A percentile compares a stretch with the other conserved stretches of the same genome.
Conservation (phyloP, 2,329 filamentous ascomycete genomes). For the Trichophaea hybrida region DNA sequence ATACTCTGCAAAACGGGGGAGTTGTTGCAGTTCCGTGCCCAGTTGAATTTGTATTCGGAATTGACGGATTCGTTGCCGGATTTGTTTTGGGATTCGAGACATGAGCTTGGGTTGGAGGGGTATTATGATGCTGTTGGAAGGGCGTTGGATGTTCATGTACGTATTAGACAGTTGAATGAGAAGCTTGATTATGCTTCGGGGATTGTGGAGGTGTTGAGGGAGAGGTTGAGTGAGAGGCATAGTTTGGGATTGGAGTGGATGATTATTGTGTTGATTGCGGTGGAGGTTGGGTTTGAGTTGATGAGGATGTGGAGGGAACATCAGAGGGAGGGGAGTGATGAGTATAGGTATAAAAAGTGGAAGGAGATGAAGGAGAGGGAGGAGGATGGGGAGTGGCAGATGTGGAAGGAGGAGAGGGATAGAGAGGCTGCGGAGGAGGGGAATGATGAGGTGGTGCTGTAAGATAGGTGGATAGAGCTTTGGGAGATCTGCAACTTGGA, state of each 20-base stretch:
- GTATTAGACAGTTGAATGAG: slow-evolving; percentile 84
- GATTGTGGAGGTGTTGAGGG: slow-evolving; percentile 75
- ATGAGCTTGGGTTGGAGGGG: slow-evolving; percentile 77
- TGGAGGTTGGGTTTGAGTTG: slow-evolving; percentile 83
- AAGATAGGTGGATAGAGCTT: too few relatives aligned
- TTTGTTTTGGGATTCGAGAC: slow-evolving; percentile 85
- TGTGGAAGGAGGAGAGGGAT: slow-evolving; percentile 7
- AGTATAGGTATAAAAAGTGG: slow-evolving; percentile 28
- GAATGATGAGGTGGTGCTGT: background rate
- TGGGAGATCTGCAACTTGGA: too few relatives aligned
- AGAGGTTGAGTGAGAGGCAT: slow-evolving; percentile 81
- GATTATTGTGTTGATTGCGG: slow-evolving; percentile 82
- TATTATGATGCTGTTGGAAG: slow-evolving; percentile 91
- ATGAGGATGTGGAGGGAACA: slow-evolving; percentile 54
- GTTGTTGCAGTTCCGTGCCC: slow-evolving; percentile 72
- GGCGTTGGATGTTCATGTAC: slow-evolving; percentile 76
- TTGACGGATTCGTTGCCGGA: slow-evolving; percentile 89
- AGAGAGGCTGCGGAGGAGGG: background rate
- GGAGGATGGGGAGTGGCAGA: slow-evolving; percentile 13
- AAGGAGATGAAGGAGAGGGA: slow-evolving; percentile 14
- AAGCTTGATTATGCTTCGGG: slow-evolving; percentile 97
- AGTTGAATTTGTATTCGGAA: slow-evolving; percentile 92
- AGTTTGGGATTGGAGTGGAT: slow-evolving; percentile 82
- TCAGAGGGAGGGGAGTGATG: slow-evolving; percentile 34
- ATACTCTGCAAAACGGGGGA: slow-evolving; percentile 90